Conservation (phyloP, 768 basidiomycete genomes). For the Termitomyces sp. region DNA sequence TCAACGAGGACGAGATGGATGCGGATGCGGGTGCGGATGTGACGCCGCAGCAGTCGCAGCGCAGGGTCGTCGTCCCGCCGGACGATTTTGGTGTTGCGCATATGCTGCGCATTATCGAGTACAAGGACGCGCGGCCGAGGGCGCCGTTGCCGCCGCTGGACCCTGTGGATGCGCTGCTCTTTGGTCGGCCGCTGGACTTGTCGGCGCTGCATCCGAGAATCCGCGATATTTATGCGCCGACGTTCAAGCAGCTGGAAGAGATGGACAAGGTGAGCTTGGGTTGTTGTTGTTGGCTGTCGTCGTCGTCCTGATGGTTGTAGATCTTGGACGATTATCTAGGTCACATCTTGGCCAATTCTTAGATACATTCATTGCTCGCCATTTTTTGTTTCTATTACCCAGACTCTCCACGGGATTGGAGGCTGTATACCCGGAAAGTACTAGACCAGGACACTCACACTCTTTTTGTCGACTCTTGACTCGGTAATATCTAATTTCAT, state of each 20-base stretch:
- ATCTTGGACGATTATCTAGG: conserved; percentile 14
- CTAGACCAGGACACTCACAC: neutral
- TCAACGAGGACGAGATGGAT: conserved; percentile 14
- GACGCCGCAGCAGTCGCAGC: conserved; percentile 16
- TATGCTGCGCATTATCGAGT: conserved; percentile 88
- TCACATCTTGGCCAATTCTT: conserved; percentile 7
- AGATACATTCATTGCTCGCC: neutral
- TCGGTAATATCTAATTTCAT: too few relatives aligned
- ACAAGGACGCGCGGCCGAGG: conserved; percentile 40
- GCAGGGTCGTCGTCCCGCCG: conserved; percentile 48
- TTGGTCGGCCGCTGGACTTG: conserved; percentile 59
- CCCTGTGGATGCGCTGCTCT: conserved; percentile 68
- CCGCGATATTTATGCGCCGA: conserved; percentile 62
- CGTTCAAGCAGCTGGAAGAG: conserved; percentile 72
- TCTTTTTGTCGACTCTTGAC: neutral
- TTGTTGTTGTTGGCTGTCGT: too few relatives aligned
- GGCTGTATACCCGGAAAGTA: neutral
- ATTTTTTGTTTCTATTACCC: neutral
- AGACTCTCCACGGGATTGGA: neutral
- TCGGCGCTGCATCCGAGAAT: conserved; percentile 65
- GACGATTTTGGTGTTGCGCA: conserved; percentile 84
- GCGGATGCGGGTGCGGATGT: conserved; percentile 18
- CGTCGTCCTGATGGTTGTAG: neutral
- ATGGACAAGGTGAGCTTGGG: conserved; percentile 59
- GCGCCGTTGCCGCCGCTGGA: conserved; percentile 34